Evolutionary conservation across 164 flowering plant species (phyloP).

Genomic region (Santalum album): DNA sequence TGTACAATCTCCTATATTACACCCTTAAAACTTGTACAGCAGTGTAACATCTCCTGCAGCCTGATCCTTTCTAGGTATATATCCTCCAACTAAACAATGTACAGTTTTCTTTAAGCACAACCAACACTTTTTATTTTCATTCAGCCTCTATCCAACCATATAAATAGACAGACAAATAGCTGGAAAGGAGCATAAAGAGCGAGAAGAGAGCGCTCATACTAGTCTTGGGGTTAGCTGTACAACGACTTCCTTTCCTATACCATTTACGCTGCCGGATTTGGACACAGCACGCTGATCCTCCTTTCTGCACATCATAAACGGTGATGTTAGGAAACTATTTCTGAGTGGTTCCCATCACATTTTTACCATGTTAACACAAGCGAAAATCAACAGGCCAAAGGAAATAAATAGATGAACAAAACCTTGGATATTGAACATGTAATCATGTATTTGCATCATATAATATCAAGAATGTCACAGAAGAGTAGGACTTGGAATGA

Average conservation of each 20-base stretch:
- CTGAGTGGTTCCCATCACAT: neutral
- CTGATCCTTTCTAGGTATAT: constrained; percentile 56
- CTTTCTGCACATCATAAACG: constrained; percentile 47
- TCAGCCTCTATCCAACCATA: constrained; percentile 29
- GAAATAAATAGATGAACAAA: neutral
- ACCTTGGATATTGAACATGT: too few relatives aligned
- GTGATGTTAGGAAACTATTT: neutral
- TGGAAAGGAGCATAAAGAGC: constrained; percentile 17
- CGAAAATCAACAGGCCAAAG: neutral
- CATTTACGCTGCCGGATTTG: constrained; percentile 36
- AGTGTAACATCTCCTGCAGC: constrained; percentile 38
- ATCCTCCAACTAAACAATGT: constrained; percentile 60
- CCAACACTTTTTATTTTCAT: constrained; percentile 30
- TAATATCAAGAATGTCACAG: neutral
- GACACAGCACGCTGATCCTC: constrained; percentile 56
- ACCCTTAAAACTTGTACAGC: constrained; percentile 45
- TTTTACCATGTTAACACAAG: neutral
- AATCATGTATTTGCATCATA: too few relatives aligned
- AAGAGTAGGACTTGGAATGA: too few relatives aligned
- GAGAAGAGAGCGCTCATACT: constrained; percentile 29
- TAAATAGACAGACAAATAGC: constrained; percentile 29
- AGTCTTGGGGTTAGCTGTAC: constrained; percentile 94
- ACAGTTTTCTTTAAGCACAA: constrained; percentile 51
- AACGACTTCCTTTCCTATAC: constrained; percentile 38
- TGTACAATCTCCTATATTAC: constrained; percentile 56